Base-by-base conservation (phyloP, 345 rosid species). In the Hevea brasiliensis region DNA sequence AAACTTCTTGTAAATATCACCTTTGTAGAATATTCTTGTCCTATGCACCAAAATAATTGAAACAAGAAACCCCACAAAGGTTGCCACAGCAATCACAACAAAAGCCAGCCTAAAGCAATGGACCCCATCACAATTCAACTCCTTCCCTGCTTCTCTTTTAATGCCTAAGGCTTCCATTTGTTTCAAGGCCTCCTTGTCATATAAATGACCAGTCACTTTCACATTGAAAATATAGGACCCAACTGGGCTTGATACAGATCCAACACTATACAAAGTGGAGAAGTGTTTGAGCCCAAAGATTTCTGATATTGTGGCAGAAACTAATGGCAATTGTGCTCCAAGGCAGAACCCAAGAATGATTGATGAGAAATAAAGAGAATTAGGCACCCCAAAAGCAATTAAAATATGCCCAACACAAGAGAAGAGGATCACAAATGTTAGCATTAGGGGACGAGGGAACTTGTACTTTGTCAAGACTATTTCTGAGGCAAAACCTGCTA, bases 251-350 rank as follows among this genome's bases (percentile, higher is more conserved):
- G 79, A 63, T 9, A 76, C 61, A 8, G 74, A 63, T 18, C 74
- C 79, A 24, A 70, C 45, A 44, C 40, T 70, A n/a, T 76, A 70
- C 26, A 76, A 20, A 20, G 79, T 70, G 2, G 79, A 70, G 71
- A 53, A 70, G 55, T 76, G 70, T 57, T 76, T 70, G 11, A 76
- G 74, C 44, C 79, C 74, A 45, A 76, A 76, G 18, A 76, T 64
- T 23, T 76, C 79, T 6, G 74, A 76, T 20, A 76, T 29, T 8
- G 70, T 70, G 45, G 74, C 65, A 55, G 63, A 70, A 18, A 63
- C 65, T 67, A 76, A 54, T 23, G 79, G 70, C 65, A 62, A 21
- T 48, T 76, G 71, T 47, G 79, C 79, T 32, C 79, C 79, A 21
- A 76, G 70, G 70, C 70, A 76, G 56, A 76, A 55, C 54, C 79